Evolutionary conservation across 169 alveolate species (phyloP), one percentile per base, ranked within the genome.

Genomic region (Plasmodium blacklocki): DNA sequence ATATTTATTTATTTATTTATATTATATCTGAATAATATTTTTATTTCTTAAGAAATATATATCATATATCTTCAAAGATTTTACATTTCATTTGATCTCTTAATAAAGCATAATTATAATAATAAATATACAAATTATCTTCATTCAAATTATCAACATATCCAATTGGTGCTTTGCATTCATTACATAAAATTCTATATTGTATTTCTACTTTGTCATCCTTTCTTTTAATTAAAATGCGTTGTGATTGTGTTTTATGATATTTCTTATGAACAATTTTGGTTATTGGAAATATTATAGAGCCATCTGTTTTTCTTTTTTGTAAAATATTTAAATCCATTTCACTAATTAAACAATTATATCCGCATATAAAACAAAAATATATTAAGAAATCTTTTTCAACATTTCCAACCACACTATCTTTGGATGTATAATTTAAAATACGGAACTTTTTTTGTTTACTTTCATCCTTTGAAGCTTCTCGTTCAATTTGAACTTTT

Each of bases 341-440:
- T 86, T 86, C 92, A 66, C 92, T 86, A 9, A 86, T 86, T 70
- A 86, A 32, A 21, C 92, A 86, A 72, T 70, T 86, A 32, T 18
- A 71, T 43, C 92, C 92, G 49, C 92, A 86, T 18, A 86, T n/a
- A 73, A 86, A 86, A 86, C 92, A 86, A 49, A 86, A 86, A 52
- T 72, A 86, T 47, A 72, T 70, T 8, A 86, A 23, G 63, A 86
- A 86, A 47, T 86, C 92, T 64, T 71, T 86, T 32, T 86, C 92
- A 11, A 39, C 29, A 71, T 86, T 86, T 29, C 54, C 56, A 11
- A 73, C 68, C 9, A 62, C 15, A 62, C 92, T 86, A 86, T 86
- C 92, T 73, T 45, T 86, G 29, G 86, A 71, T 12, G 88, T 86
- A 64, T 86, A 86, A 56, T 86, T 86, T 45, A 86, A 71, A 15